Base-by-base conservation (phyloP, 345 rosid genomes). In the Eucalyptus lansdowneana region DNA sequence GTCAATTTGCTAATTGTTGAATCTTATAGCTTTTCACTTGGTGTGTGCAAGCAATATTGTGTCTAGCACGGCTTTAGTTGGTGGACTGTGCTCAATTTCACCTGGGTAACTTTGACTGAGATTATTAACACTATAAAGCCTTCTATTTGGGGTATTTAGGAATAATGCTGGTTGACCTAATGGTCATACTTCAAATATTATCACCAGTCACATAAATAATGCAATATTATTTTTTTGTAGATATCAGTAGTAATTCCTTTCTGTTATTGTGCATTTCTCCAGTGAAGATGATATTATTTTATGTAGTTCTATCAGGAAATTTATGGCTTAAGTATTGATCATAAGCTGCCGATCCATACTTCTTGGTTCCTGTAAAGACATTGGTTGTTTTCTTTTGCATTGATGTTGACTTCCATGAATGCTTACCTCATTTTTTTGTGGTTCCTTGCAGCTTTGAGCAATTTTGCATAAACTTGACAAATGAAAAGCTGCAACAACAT, bases 401-500 rank as follows among this genome's bases (percentile, higher is more conserved):
- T 47, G 60, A 86, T n/a, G 15, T 76, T 2, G 47, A 76, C 83
- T 76, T 76, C 47, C 83, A 40, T 76, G 83, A 76, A 21, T 76
- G 47, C 83, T 76, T 76, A 76, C 83, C 47, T 76, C 83, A 40
- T 40, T 76, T 40, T 76, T 76, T 76, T 76, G 83, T 76, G 47
- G 47, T 40, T 76, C 83, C 83, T 76, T 91, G 93, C 93, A 98
- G 99, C 90, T 90, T 98, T 94, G 99, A 98, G 94, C 99, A 98
- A 90, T 98, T 98, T 91, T 98, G 99, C 90, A 98, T 98, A 93
- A 98, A 98, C 92, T 95, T 98, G 94, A 98, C 99, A 51, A 98
- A 98, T 91, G 99, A 98, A 93, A 98, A 98, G 92, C 95, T 98
- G 92, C 99, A 98, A 92, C 99, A 98, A 92, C 99, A 97, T 93